Evolutionary conservation across 2,329 filamentous ascomycete genomes (phyloP).

Genomic region (Diplodia seriata): DNA sequence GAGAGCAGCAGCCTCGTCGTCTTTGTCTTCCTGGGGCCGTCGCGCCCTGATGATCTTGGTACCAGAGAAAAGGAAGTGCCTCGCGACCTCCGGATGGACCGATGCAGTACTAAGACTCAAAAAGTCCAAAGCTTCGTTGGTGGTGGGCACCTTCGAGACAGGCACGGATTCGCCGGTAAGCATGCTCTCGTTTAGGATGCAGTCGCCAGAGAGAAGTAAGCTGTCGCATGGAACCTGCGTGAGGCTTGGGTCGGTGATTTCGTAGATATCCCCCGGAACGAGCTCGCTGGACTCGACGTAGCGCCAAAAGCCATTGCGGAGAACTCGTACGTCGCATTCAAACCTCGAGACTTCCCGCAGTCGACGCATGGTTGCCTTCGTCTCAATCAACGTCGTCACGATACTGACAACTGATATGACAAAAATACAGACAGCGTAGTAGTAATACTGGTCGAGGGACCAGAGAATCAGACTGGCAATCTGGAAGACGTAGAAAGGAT

Average conservation of each 20-base stretch:
- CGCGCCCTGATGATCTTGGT: slow-evolving; percentile 94
- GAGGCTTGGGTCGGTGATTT: slow-evolving; percentile 91
- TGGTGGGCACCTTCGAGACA: slow-evolving; percentile 88
- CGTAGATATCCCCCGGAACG: slow-evolving; percentile 94
- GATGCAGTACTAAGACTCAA: slow-evolving; percentile 83
- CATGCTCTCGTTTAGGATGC: slow-evolving; percentile 99
- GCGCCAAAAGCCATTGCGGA: slow-evolving; percentile 95
- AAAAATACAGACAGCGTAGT: slow-evolving; percentile 95
- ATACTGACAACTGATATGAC: slow-evolving; percentile 94
- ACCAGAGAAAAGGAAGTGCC: slow-evolving; percentile 91
- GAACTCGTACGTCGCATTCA: slow-evolving; percentile 91
- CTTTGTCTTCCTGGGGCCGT: slow-evolving; percentile 82
- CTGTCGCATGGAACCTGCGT: slow-evolving; percentile 92
- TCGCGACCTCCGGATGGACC: slow-evolving; percentile 81
- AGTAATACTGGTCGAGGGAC: slow-evolving; percentile 97
- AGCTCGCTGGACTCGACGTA: slow-evolving; percentile 85
- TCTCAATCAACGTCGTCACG: slow-evolving; percentile 86
- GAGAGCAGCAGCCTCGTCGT: slow-evolving; percentile 87
- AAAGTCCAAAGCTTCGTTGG: slow-evolving; percentile 75
- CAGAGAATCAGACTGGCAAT: slow-evolving; percentile 92
- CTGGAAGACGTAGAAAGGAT: slow-evolving; percentile 98
- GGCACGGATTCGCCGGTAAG: slow-evolving; percentile 96
- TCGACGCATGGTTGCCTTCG: slow-evolving; percentile 87
- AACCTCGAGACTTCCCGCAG: slow-evolving; percentile 91
- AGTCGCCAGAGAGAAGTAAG: slow-evolving; percentile 88